A percentile compares a stretch with the other conserved stretches of the same genome.
These are phyloP conservation scores for Pharnaceum exiguum DNA, from an alignment of 148 eudicot species.

Conservation along the genomic window DNA sequence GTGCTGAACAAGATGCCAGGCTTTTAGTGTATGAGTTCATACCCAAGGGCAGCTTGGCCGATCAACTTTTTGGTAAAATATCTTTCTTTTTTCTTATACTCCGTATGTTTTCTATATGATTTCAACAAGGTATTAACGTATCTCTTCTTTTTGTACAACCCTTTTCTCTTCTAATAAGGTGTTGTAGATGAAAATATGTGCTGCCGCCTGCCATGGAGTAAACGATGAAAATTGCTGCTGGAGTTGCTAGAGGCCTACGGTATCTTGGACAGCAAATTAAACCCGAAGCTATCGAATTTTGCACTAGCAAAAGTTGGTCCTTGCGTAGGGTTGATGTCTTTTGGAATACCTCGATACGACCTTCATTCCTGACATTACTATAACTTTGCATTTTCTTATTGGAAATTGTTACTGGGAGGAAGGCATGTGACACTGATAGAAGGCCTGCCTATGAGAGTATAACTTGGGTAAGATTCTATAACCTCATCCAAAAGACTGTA, in stretches of 20 bases:
- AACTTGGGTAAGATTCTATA: conserved; percentile 53
- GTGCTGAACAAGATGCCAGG: conserved; percentile 73
- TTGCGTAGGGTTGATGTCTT: conserved; percentile 78
- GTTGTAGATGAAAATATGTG: conserved; percentile 28
- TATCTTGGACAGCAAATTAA: conserved; percentile 67
- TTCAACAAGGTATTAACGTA: too few relatives aligned
- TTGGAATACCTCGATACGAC: conserved; percentile 87
- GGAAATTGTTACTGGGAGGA: conserved; percentile 79
- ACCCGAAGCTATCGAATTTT: conserved; percentile 79
- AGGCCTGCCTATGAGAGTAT: conserved; percentile 53
- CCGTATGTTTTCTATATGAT: too few relatives aligned
- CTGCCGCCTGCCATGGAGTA: conserved; percentile 55
- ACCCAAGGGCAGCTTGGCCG: conserved; percentile 81
- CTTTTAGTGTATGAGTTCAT: conserved; percentile 83
- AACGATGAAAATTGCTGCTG: conserved; percentile 74
- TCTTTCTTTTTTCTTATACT: background rate
- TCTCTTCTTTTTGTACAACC: background rate
- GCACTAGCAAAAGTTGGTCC: conserved; percentile 94
- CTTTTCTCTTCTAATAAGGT: conserved; percentile 21
- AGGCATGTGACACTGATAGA: conserved; percentile 43
- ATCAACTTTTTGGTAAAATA: conserved; percentile 77
- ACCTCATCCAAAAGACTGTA: background rate
- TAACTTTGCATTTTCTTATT: conserved; percentile 79
- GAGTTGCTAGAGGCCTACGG: conserved; percentile 79
- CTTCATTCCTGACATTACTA: conserved; percentile 73